Conservation (phyloP, 2,329 filamentous ascomycete genomes). For the Colletotrichum gigasporum region DNA sequence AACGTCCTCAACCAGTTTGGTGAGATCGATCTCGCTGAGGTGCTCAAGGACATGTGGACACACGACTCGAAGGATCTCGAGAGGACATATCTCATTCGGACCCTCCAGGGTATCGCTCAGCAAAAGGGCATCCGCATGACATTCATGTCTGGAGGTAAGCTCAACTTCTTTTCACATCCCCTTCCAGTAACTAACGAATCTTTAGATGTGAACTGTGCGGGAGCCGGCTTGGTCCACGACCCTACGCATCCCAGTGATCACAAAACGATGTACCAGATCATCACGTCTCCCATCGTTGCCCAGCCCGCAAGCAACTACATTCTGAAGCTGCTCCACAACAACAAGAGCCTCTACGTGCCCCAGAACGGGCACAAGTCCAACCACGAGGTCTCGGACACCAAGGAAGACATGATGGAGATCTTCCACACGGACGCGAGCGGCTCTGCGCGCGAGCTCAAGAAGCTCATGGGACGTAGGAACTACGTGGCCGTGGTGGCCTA, state of each 20-base stretch:
- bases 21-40: constrained; percentile 93
- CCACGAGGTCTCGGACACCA: constrained; percentile 85
- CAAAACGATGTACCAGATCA: constrained; percentile 99
- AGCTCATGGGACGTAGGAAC: constrained; percentile 92
- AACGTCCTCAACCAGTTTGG: constrained; percentile 96
- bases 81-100: constrained; percentile 94
- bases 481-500: constrained; percentile 95
- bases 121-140: constrained; percentile 97
- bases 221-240: constrained; percentile 94
- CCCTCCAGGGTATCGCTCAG: constrained; percentile 92
- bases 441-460: constrained; percentile 82
- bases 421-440: constrained; percentile 95
- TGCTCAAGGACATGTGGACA: constrained; percentile 96
- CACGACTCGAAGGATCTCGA: constrained; percentile 98
- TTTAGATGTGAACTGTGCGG: constrained; percentile 84
- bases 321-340: constrained; percentile 94
- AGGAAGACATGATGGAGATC: constrained; percentile 99
- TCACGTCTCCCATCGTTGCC: constrained; percentile 91
- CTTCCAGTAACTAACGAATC: constrained; percentile 34
- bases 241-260: constrained; percentile 90
- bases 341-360: constrained; percentile 90
- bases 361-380: constrained; percentile 83
- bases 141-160: constrained; percentile 86
- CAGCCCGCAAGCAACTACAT: constrained; percentile 86
- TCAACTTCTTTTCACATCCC: neutral